Evolutionary conservation across 345 rosid genomes (phyloP), one percentile per base, ranked within the genome.

Genomic region (Brassica nigra): DNA sequence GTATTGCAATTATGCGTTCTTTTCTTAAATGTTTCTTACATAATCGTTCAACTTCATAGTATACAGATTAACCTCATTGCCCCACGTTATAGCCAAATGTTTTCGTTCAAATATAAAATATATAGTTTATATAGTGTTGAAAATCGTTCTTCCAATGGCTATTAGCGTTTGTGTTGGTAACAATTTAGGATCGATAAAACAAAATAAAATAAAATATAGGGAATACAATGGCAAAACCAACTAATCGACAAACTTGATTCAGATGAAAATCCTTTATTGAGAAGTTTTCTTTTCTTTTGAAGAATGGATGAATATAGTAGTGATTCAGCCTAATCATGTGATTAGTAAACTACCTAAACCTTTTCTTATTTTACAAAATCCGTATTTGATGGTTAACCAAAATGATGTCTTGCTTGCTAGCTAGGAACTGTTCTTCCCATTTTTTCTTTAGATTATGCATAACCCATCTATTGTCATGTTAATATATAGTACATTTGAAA

Each of bases 1-100:
- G 94, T 91, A 87, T 54, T 63, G 14, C 23, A n/a, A 57, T 12
- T 30, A 15, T 34, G 9, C 9, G 49, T 6, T 30, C 16, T 59
- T 47, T 47, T 23, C 55, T 62, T 27, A 30, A n/a, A 62, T 2
- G 14, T 62, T 20, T 20, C 5, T 5, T 6, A 18, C 29, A 33
- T 20, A 1, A 33, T 14, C 63, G 31, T 76, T 68, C 27, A 12
- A 2, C 42, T 68, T 67, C 44, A 0, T 68, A 59, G 28, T 16
- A 16, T 14, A 10, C 4, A 52, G n/a, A 57, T 67, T 29, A 4
- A 6, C 18, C 31, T 49, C 23, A 58, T 8, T 11, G 5, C 7
- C 37, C 8, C 10, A 9, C 15, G 54, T 6, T 52, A 52, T 52
- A 52, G 57, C 57, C 2, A 52, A 42, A 49, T 52, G 57, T 5